Evolutionary conservation across 352 stramenopile species (phyloP), one percentile per base, ranked within the genome.

Genomic region (Pythium rishiriense): DNA sequence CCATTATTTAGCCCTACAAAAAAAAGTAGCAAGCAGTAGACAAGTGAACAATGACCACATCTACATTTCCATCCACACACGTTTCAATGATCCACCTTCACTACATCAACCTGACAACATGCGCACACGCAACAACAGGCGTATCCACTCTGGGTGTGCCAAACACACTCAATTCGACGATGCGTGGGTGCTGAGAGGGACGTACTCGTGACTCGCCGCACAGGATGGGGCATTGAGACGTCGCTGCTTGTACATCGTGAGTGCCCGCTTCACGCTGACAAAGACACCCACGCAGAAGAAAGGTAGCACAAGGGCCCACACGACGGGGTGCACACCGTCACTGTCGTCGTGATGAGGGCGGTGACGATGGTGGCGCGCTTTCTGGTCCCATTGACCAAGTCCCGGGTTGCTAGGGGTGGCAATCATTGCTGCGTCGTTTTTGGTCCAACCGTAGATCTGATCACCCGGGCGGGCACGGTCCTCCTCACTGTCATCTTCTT

Each of bases 251-350:
- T 55, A 55, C 17, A 41, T 1, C 9, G 26, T 15, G 17, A 42
- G 11, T 6, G 48, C 48, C 9, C 48, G 46, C 56, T 62, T 65
- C 15, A 53, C 42, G 5, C 14, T 59, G 19, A 59, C 51, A 33
- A 43, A 43, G 7, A 71, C 28, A n/a, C 57, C 64, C 11, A 66
- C 51, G n/a, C 48, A 62, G 25, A 66, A 70, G 45, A 70, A 72
- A 17, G 58, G 64, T n/a, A 71, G 35, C 37, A 71, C 46, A n/a
- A 66, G 3, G 31, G 55, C 11, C 64, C 64, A 71, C 50, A 66
- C 45, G 9, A 71, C 15, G 10, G 58, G 58, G 29, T 58, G 50
- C 28, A 55, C 37, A 7, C 50, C 41, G 7, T 41, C 42, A 19
- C 31, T 0, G 21, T 46, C 22, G 25, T 47, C 22, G 25, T 47